Conservation (phyloP, 2,329 filamentous ascomycete genomes). For the Dactylellina haptotyla region DNA sequence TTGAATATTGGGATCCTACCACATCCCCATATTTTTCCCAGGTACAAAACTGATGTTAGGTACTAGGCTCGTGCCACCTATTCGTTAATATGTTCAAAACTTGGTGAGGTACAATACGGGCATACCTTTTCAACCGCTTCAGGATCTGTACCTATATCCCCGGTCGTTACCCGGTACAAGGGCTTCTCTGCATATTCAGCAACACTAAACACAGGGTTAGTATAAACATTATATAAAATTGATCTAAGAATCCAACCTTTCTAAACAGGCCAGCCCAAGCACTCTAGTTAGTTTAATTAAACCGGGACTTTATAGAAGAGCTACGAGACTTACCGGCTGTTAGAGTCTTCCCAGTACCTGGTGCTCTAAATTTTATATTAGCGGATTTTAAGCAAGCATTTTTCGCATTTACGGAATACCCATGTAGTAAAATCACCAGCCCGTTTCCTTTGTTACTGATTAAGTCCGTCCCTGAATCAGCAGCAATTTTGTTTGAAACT, state of each 20-base stretch:
- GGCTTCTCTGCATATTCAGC: slow-evolving; percentile 62
- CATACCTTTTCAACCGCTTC: slow-evolving; percentile 60
- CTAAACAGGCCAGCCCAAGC: too few species aligned
- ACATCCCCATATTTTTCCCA: slow-evolving; percentile 61
- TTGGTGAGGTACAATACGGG: too few species aligned
- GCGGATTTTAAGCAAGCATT: too few species aligned
- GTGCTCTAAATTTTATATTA: neutral
- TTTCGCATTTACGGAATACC: too few species aligned
- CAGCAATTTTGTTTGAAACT: neutral
- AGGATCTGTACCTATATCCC: slow-evolving; percentile 61
- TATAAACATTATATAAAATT: neutral
- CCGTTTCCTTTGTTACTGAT: neutral
- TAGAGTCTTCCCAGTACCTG: slow-evolving; percentile 13
- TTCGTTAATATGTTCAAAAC: neutral
- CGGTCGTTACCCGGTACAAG: slow-evolving; percentile 62
- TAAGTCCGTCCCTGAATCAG: too few species aligned
- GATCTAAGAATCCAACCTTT: neutral
- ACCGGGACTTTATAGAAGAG: neutral
- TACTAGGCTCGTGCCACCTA: slow-evolving; percentile 35
- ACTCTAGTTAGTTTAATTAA: neutral
- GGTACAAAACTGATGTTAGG: slow-evolving; percentile 60
- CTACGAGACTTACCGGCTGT: neutral
- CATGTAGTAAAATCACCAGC: neutral
- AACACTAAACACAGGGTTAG: slow-evolving; percentile 57
- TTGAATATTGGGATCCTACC: slow-evolving; percentile 44